Evolutionary conservation across 305 asterid species (phyloP).

Genomic region (Fraxinus xanthoxyloides): DNA sequence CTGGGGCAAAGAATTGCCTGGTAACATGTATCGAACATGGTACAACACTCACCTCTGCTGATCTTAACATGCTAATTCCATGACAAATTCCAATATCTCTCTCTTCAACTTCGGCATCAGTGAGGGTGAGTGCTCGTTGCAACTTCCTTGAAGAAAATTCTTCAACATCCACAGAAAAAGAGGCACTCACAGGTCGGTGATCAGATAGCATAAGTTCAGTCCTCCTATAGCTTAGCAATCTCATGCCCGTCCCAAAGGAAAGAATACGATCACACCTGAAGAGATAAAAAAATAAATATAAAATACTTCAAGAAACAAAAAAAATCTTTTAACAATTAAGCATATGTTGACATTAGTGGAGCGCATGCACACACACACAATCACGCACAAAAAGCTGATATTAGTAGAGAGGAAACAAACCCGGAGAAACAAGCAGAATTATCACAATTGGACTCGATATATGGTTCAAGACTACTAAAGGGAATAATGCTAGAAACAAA

Average conservation of each 20-base stretch:
- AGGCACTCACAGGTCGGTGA: constrained; percentile 88
- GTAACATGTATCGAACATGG: not conserved
- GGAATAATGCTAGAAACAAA: not conserved
- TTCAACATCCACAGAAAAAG: constrained; percentile 76
- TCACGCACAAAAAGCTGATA: not conserved
- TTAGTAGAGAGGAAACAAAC: not conserved
- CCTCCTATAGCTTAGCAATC: constrained; percentile 62
- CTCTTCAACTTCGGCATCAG: constrained; percentile 77
- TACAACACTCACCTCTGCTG: constrained; percentile 47
- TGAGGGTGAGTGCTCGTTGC: constrained; percentile 83
- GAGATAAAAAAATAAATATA: not conserved
- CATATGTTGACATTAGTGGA: not conserved
- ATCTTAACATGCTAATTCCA: constrained; percentile 28
- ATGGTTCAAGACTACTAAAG: constrained; percentile 14
- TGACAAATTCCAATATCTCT: constrained; percentile 34
- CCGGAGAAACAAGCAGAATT: not conserved
- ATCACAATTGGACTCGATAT: constrained; percentile 2
- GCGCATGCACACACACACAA: not conserved
- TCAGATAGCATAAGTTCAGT: constrained; percentile 73
- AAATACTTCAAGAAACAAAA: not conserved
- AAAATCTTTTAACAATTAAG: not conserved
- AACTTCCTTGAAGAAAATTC: constrained; percentile 73
- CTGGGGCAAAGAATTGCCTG: not conserved
- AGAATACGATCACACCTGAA: constrained; percentile 91
- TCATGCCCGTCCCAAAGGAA: constrained; percentile 74